These are phyloP conservation scores for Rutstroemia sp. DNA, from an alignment of 2,329 filamentous ascomycete species.

Conservation along the genomic window DNA sequence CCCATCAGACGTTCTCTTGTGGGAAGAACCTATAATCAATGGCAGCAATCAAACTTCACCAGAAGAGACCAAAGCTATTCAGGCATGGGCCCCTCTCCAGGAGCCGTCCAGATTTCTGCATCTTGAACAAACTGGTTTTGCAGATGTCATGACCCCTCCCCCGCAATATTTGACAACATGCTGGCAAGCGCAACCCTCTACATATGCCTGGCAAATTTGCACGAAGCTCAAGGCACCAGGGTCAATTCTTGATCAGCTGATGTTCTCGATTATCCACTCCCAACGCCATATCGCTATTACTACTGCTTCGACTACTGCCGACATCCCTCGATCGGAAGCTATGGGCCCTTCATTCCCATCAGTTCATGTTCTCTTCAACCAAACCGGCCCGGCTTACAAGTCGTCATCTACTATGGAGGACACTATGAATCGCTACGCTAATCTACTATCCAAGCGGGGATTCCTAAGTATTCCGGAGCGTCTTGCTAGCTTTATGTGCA, in stretches of 20 bases:
- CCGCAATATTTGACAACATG: constrained; percentile 12
- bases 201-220: constrained; percentile 27
- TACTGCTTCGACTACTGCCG: constrained; percentile 1
- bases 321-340: constrained; percentile 16
- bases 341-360: constrained; percentile 22
- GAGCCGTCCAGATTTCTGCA: constrained; percentile 23
- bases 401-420: constrained; percentile 20
- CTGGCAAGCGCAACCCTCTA: constrained; percentile 27
- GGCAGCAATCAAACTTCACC: background rate
- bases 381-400: constrained; percentile 15
- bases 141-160: background rate
- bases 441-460: constrained; percentile 21
- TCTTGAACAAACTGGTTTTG: constrained; percentile 9
- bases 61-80: constrained; percentile 14
- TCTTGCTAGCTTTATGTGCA: constrained; percentile 27
- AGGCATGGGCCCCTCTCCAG: constrained; percentile 25
- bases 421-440: constrained; percentile 24
- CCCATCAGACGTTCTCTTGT: background rate
- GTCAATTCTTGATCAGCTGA: constrained; percentile 25
- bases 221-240: constrained; percentile 26
- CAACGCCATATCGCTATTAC: constrained; percentile 21
- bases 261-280: constrained; percentile 24
- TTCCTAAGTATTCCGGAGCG: constrained; percentile 25
- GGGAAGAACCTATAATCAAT: background rate
- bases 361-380: constrained; percentile 24